Percentiles rank a stretch among this genome's conserved stretches.
These are phyloP conservation scores for Populus pruinosa DNA, from an alignment of 345 rosid species.

Conservation along the genomic window DNA sequence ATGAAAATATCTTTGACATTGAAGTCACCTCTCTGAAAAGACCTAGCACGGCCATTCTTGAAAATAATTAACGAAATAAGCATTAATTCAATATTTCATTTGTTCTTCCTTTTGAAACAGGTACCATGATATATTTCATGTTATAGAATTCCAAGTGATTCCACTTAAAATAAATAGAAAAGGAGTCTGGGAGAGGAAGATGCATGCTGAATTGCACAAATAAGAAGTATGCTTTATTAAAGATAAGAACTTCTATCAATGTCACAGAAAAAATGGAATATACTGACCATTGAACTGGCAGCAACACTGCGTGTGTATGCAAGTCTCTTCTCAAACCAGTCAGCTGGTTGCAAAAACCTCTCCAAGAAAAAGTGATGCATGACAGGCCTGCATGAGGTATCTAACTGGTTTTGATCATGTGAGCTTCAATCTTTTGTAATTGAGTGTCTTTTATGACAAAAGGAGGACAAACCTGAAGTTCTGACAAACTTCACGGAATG, in stretches of 20 bases:
- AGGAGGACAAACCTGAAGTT: conserved; percentile 68
- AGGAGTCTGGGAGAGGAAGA: background rate
- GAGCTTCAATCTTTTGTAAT: conserved; percentile 1
- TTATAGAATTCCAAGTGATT: background rate
- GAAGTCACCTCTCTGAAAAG: background rate
- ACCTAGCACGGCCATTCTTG: background rate
- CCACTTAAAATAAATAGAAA: background rate
- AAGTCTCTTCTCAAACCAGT: conserved; percentile 99
- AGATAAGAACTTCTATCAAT: background rate
- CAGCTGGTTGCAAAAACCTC: conserved; percentile 83
- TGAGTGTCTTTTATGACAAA: conserved; percentile 5
- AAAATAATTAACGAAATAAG: background rate
- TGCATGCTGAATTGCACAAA: background rate
- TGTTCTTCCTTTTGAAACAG: background rate
- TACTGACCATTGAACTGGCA: conserved; percentile 87
- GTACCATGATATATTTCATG: no score
- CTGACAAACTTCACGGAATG: conserved; percentile 74
- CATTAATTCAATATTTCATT: background rate
- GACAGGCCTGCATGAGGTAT: conserved; percentile 70
- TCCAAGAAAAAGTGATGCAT: conserved; percentile 94
- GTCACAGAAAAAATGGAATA: conserved; percentile 5
- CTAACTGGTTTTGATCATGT: conserved; percentile 15
- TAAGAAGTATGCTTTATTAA: background rate
- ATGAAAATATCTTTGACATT: background rate
- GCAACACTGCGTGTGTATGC: conserved; percentile 95